Evolutionary conservation across 305 asterid genomes (phyloP).

Genomic region (Rubia peregrina): DNA sequence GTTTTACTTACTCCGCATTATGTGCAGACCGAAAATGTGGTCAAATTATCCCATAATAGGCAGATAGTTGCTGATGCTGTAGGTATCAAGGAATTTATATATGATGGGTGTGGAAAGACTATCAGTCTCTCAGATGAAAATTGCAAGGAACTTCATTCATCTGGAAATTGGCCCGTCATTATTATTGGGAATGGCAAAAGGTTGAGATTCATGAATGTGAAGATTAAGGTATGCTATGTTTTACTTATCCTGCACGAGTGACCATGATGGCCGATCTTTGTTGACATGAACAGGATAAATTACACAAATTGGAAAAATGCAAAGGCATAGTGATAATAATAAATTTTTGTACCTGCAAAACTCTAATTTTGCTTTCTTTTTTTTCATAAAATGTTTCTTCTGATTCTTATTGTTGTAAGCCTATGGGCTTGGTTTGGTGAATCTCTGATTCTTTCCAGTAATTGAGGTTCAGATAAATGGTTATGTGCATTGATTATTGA

Average conservation of each 20-base stretch:
- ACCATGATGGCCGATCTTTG: not conserved
- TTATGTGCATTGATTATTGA: not conserved
- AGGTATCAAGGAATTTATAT: conserved; percentile 73
- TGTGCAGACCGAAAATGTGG: conserved; percentile 69
- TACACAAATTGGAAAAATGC: not conserved
- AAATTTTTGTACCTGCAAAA: not conserved
- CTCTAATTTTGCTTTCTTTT: not conserved
- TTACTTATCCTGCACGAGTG: conserved; percentile 4
- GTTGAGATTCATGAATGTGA: conserved; percentile 80
- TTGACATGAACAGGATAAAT: not conserved
- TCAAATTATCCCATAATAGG: conserved; percentile 65
- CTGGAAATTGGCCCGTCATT: conserved; percentile 59
- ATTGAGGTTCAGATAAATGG: not conserved
- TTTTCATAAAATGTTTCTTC: not conserved
- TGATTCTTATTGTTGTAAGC: not conserved
- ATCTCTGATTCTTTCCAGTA: not conserved
- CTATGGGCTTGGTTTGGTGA: not conserved
- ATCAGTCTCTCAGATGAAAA: conserved; percentile 58
- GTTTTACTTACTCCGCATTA: conserved; percentile 51
- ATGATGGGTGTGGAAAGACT: conserved; percentile 94
- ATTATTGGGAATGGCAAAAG: conserved; percentile 86
- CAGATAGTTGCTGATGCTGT: conserved; percentile 81
- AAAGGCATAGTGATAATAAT: not conserved
- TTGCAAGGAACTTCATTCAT: conserved; percentile 40
- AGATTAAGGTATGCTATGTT: conserved; percentile 63